These are phyloP conservation scores for Phytophthora cactorum DNA, from an alignment of 352 stramenopile genomes.

Conservation along the genomic window DNA sequence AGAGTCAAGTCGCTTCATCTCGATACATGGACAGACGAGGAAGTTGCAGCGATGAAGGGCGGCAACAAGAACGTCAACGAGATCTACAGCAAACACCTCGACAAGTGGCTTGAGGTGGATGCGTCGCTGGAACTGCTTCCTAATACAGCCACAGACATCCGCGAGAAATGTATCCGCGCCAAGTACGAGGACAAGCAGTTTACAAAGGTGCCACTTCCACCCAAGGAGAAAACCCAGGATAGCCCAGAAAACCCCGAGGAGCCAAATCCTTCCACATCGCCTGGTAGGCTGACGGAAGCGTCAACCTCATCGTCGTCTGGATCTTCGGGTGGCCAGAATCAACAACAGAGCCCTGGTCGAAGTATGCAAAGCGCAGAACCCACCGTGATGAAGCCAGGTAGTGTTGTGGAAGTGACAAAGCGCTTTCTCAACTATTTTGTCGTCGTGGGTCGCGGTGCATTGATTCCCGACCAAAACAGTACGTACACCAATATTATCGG, in stretches of 20 bases:
- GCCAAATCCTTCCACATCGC: constrained; percentile 14
- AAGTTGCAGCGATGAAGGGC: constrained; percentile 72
- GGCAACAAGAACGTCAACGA: constrained; percentile 76
- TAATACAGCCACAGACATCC: constrained; percentile 42
- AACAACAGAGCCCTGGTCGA: constrained; percentile 40
- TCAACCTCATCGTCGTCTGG: constrained; percentile 15
- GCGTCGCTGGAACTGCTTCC: constrained; percentile 43
- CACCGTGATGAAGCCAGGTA: constrained; percentile 46
- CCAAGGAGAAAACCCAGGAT: constrained; percentile 61
- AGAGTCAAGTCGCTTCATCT: constrained; percentile 84
- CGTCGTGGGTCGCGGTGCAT: constrained; percentile 64
- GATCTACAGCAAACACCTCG: constrained; percentile 59
- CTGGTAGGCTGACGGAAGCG: constrained; percentile 18
- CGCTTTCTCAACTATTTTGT: constrained; percentile 88
- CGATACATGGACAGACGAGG: constrained; percentile 78
- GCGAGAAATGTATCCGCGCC: constrained; percentile 63
- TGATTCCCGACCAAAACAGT: constrained; percentile 73
- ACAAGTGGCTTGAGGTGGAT: constrained; percentile 62
- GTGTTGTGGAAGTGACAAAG: constrained; percentile 77
- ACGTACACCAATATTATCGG: constrained; percentile 24
- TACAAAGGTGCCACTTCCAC: constrained; percentile 46
- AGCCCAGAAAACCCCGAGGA: constrained; percentile 62
- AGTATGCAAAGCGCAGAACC: constrained; percentile 40
- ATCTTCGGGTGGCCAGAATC: constrained; percentile 36
- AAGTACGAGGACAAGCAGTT: constrained; percentile 82